Evolutionary conservation across 208 protist species (phyloP).

Genomic region (Crithidia fasciculata): DNA sequence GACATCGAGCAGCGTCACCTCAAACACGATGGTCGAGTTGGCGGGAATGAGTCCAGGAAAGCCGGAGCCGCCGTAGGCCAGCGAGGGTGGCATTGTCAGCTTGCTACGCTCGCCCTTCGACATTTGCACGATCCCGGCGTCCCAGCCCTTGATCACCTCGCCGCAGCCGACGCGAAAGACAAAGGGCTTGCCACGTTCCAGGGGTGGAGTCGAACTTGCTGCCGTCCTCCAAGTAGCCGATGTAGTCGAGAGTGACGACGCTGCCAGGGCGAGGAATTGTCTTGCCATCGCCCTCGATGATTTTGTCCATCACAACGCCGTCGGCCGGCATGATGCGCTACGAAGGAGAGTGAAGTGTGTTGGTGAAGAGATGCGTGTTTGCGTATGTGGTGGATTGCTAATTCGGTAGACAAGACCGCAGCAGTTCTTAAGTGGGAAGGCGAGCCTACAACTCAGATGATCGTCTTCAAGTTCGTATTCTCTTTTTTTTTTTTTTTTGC

Average conservation of each 20-base stretch:
- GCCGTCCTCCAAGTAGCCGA: slow-evolving; percentile 83
- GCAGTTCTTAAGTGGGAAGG: no score
- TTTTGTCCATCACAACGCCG: slow-evolving; percentile 90
- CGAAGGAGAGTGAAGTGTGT: neutral
- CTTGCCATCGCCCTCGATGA: slow-evolving; percentile 93
- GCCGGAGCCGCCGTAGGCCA: slow-evolving; percentile 88
- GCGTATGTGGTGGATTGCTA: neutral
- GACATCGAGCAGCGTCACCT: slow-evolving; percentile 91
- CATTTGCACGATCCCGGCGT: slow-evolving; percentile 95
- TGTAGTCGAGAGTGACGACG: slow-evolving; percentile 91
- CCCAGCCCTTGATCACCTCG: slow-evolving; percentile 94
- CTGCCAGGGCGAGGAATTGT: slow-evolving; percentile 83
- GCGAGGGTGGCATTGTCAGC: slow-evolving; percentile 89
- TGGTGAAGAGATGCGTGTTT: slow-evolving; percentile 9
- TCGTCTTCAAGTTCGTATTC: no score
- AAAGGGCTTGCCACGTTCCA: slow-evolving; percentile 91
- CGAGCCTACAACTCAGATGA: no score
- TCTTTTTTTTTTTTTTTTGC: no score
- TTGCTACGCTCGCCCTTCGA: slow-evolving; percentile 92
- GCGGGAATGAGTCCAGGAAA: slow-evolving; percentile 91
- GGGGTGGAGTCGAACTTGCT: slow-evolving; percentile 90
- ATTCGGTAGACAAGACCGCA: no score
- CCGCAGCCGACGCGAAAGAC: slow-evolving; percentile 92
- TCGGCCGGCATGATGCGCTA: slow-evolving; percentile 57
- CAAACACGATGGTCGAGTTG: slow-evolving; percentile 91